A percentile compares a stretch with the other conserved stretches of the same genome.
phyloP scores from a whole-genome alignment of 768 basidiomycete genomes.

The Termitomyces heimii region DNA sequence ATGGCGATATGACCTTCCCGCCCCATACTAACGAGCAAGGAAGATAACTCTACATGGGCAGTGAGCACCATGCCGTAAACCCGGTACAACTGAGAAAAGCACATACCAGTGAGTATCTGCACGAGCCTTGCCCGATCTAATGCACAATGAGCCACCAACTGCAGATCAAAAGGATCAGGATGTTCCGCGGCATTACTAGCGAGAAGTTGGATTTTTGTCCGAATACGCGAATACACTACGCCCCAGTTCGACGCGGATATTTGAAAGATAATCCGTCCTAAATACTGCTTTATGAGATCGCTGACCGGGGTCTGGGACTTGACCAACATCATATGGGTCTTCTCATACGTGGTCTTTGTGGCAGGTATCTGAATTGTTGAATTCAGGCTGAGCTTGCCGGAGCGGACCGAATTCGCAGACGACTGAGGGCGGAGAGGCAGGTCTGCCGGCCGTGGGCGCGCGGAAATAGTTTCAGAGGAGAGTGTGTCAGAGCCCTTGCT shows the following conservation, averaged over 20 bases:
- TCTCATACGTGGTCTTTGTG: constrained; percentile 44
- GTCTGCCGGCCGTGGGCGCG: constrained; percentile 5
- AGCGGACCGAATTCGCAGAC: constrained; percentile 34
- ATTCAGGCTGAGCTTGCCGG: constrained; percentile 28
- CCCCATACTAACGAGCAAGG: constrained; percentile 78
- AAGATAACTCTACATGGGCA: constrained; percentile 57
- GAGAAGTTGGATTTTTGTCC: constrained; percentile 61
- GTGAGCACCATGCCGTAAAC: constrained; percentile 1
- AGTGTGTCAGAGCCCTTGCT: constrained; percentile 8
- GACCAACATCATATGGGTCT: constrained; percentile 55
- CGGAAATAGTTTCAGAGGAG: constrained; percentile 2
- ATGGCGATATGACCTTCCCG: constrained; percentile 67
- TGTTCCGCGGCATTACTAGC: constrained; percentile 35
- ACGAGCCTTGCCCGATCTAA: constrained; percentile 65
- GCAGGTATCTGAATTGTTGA: constrained; percentile 36
- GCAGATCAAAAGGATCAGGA: constrained; percentile 69
- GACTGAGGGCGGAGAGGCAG: constrained; percentile 31
- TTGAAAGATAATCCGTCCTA: constrained; percentile 78
- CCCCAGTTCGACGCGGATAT: constrained; percentile 87
- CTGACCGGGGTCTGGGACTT: constrained; percentile 51
- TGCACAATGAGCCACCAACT: constrained; percentile 72
- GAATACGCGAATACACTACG: constrained; percentile 66
- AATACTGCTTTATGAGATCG: constrained; percentile 59
- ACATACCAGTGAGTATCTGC: constrained; percentile 63
- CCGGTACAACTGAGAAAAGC: neutral